A percentile compares a stretch with the other conserved stretches of the same genome.
phyloP scores from a whole-genome alignment of 2,329 filamentous ascomycete genomes.

The Calonectria pauciramosa region DNA sequence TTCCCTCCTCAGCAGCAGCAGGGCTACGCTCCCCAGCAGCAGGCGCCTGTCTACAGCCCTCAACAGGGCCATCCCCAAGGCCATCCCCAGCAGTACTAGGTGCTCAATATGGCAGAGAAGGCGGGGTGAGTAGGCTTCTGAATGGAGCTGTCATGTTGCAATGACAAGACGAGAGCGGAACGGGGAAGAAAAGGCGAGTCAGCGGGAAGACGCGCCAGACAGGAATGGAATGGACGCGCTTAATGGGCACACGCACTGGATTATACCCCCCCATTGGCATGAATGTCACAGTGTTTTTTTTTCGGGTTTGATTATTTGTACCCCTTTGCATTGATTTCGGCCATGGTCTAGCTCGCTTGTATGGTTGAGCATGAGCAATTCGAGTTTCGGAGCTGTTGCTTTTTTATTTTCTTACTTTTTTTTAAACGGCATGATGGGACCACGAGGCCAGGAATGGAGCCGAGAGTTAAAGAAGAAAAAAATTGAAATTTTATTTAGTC shows the following conservation, averaged over 20 bases:
- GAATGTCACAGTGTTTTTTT: slow-evolving; percentile 22
- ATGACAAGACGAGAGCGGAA: slow-evolving; percentile 10
- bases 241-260: slow-evolving; percentile 35
- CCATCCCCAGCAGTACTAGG: slow-evolving; percentile 40
- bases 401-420: not conserved
- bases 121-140: not conserved
- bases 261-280: slow-evolving; percentile 43
- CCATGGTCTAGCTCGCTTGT: not conserved
- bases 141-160: not conserved
- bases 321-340: not conserved
- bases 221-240: slow-evolving; percentile 19
- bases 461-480: not conserved
- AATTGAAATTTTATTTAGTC: not conserved
- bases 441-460: not conserved
- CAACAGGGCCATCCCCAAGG: slow-evolving; percentile 42
- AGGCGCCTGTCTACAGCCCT: slow-evolving; percentile 40
- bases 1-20: slow-evolving; percentile 40
- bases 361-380: not conserved
- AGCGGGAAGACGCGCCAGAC: not conserved
- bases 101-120: not conserved
- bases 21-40: slow-evolving; percentile 36
- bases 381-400: not conserved
- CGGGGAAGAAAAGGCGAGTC: slow-evolving; percentile 15
- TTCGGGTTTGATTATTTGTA: not conserved
- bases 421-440: not conserved